Conservation (phyloP, 2,329 filamentous ascomycete species). For the Apiospora marii region DNA sequence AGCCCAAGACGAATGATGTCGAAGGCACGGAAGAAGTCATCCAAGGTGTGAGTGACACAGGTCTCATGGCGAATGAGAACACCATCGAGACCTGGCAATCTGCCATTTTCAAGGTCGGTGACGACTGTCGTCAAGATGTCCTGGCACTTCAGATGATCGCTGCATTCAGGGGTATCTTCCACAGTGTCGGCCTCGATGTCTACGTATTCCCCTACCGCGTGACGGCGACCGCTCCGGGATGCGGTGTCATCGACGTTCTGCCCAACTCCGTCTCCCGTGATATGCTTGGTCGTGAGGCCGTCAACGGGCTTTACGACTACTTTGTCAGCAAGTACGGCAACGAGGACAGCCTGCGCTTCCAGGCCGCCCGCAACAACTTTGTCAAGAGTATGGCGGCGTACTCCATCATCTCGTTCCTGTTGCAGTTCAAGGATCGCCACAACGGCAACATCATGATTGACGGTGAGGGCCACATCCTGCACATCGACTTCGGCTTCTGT, state of each 20-base stretch:
- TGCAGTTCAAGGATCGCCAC: conserved; percentile 99
- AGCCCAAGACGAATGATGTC: conserved; percentile 64
- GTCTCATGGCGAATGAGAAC: conserved; percentile 49
- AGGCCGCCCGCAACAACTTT: conserved; percentile 94
- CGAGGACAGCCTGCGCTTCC: conserved; percentile 93
- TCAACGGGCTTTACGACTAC: conserved; percentile 98
- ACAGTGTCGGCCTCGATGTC: conserved; percentile 91
- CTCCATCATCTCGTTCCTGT: conserved; percentile 92
- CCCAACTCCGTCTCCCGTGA: conserved; percentile 98
- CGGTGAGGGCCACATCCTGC: conserved; percentile 93
- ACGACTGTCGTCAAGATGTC: conserved; percentile 97
- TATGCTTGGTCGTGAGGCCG: conserved; percentile 97
- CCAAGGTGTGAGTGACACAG: conserved; percentile 54
- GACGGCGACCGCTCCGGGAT: conserved; percentile 95
- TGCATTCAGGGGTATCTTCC: conserved; percentile 96
- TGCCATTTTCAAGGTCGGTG: conserved; percentile 99
- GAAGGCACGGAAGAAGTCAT: conserved; percentile 62
- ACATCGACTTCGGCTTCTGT: conserved; percentile 99
- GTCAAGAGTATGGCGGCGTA: conserved; percentile 99
- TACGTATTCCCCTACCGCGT: conserved; percentile 98
- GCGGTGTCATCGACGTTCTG: conserved; percentile 96
- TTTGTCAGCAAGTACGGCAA: conserved; percentile 97
- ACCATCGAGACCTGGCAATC: conserved; percentile 98
- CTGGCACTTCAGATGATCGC: conserved; percentile 97
- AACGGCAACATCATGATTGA: conserved; percentile 99